Base-by-base conservation (phyloP, 805 yeast species). In the Starmera amethionina region DNA sequence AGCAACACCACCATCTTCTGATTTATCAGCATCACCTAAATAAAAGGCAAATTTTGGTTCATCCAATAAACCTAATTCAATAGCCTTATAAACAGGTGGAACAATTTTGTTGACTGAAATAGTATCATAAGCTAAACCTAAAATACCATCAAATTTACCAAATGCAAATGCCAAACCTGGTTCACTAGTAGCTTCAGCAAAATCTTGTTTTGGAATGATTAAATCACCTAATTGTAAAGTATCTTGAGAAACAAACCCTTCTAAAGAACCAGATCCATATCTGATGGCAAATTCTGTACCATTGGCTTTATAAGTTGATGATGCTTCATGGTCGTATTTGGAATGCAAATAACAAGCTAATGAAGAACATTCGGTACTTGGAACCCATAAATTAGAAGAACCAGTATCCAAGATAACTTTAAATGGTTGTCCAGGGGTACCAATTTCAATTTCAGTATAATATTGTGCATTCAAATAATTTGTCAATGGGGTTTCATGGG, bases 121-220 rank as follows among this genome's bases (percentile, higher is more conserved):
- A 40, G 96, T 72, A 65, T 86, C 86, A 66, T 90, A 93, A 48
- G 86, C 98, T 51, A 93, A 76, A 50, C 98, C 98, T 47, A 93
- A 70, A 51, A 93, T 89, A 67, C 98, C 98, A 62, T 93, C 98
- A 61, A 93, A 93, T 67, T 93, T 90, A 64, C 96, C 98, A 65
- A 93, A 93, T 39, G 98, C 97, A 68, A 93, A 93, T 0, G 97
- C 93, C 51, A 93, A 75, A 42, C 98, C 98, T 34, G 97, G 97
- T 71, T 93, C 98, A 54, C 77, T 76, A 43, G 98, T 93, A 47
- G 96, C 90, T 72, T 93, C 98, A 45, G 95, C 97, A 59, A 93
- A 93, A 60, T 82, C 95, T 70, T 90, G 97, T 49, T 81, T 68
- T 50, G 88, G 82, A 57, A 93, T 89, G 41, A 70, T 64, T 66